Conservation (phyloP, 225 moss, liverwort and hornwort genomes). For the Climacium dendroides region DNA sequence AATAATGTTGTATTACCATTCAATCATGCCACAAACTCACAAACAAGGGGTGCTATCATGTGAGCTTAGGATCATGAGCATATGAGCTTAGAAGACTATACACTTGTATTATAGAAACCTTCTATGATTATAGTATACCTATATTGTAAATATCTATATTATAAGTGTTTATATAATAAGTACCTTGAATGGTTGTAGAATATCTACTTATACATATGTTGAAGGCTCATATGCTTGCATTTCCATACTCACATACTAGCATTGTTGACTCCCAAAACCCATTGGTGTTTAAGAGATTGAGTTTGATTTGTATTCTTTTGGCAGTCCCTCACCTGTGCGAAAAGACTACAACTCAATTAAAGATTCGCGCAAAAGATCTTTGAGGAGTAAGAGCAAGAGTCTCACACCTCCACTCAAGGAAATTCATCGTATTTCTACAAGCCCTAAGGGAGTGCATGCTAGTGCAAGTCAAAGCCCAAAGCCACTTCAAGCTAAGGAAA, state of each 20-base stretch:
- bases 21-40: background rate
- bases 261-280: too few species aligned
- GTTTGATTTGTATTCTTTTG: background rate
- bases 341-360: constrained; percentile 29
- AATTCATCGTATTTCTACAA: background rate
- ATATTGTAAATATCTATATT: too few species aligned
- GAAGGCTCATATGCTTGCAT: too few species aligned
- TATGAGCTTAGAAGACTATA: too few species aligned
- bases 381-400: constrained; percentile 20
- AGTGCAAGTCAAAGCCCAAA: constrained; percentile 44
- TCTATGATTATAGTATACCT: too few species aligned
- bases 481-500: background rate
- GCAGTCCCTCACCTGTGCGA: constrained; percentile 20
- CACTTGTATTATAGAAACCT: too few species aligned
- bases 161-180: too few species aligned
- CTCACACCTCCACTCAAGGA: constrained; percentile 32
- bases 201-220: too few species aligned
- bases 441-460: constrained; percentile 4
- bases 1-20: background rate
- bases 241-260: too few species aligned
- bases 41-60: too few species aligned
- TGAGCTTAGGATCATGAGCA: too few species aligned
- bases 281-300: background rate
- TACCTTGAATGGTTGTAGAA: too few species aligned
- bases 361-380: constrained; percentile 6